Percentiles rank a stretch among this genome's conserved stretches.
Conservation (phyloP, 1,139 yeast genomes). For the Pichia sp. region DNA sequence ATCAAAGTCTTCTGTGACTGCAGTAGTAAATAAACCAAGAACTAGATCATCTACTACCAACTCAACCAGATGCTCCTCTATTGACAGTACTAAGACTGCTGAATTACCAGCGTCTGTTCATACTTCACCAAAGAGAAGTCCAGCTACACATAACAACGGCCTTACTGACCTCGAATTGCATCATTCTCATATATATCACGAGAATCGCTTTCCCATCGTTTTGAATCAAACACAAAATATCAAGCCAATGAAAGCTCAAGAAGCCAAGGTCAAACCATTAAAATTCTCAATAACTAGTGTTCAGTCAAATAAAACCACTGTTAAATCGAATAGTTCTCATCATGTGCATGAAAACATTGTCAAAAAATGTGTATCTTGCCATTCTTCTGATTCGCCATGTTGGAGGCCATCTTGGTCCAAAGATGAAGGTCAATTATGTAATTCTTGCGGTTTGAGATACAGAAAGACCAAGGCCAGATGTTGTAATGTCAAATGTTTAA, state of each 20-base stretch:
- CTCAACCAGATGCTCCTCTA: constrained; percentile 4
- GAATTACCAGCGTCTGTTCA: constrained; percentile 12
- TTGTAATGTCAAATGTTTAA: constrained; percentile 61
- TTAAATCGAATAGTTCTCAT: background rate
- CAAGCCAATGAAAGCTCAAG: background rate
- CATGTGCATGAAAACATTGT: constrained; percentile 4
- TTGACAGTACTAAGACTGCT: constrained; percentile 9
- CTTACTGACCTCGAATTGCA: background rate
- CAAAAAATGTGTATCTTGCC: constrained; percentile 85
- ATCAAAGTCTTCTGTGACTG: background rate
- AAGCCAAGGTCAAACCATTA: background rate
- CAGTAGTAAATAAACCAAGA: constrained; percentile 3
- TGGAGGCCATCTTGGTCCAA: constrained; percentile 98
- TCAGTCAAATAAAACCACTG: background rate
- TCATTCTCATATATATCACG: background rate
- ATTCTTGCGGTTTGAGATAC: constrained; percentile 91
- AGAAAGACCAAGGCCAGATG: constrained; percentile 93
- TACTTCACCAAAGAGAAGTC: constrained; percentile 3
- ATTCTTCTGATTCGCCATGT: constrained; percentile 88
- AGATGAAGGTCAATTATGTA: constrained; percentile 81
- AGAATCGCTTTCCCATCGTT: background rate
- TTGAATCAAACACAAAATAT: background rate
- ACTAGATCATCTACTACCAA: constrained; percentile 4
- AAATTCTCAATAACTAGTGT: background rate
- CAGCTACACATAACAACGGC: background rate